Evolutionary conservation across 768 basidiomycete genomes (phyloP), one percentile per base, ranked within the genome.

Genomic region (Tubosaeta sp.): DNA sequence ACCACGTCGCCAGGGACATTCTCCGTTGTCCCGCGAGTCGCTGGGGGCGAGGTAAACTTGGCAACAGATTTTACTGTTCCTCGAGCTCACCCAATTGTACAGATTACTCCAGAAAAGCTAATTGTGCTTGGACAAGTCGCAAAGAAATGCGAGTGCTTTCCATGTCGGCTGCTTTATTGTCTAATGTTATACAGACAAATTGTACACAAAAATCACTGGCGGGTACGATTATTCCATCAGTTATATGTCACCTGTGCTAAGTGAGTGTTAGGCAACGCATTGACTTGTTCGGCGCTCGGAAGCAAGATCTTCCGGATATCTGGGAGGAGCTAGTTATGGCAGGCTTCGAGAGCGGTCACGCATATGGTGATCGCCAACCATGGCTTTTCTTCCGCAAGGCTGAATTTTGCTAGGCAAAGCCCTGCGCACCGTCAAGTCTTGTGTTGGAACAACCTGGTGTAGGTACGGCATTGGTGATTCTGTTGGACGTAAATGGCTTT

Each of bases 281-380:
- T 52, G 85, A 88, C 59, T 64, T 88, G 63, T 86, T 88, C 55
- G 87, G 87, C 4, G 86, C 86, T 2, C 73, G 73, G 51, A 85
- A 85, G 62, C 77, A 81, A 54, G 86, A 88, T 58, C 71, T 87
- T 11, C 86, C 85, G 0, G 76, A 75, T 22, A 87, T 88, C 26
- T 80, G 79, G 86, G 81, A 81, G 51, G 78, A 80, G 58, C 77
- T 87, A 6, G 72, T 78, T 50, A 66, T 70, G 5, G 84, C 83
- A 5, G 86, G 86, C 8, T 85, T 90, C 57, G 85, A 88, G 66
- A 85, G 83, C 34, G 86, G 87, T 2, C 86, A 88, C 60, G 88
- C 83, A 0, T 88, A 88, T 62, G 86, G 85, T 54, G 80, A 80
- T 59, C 34, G 13, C 38, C 29, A 17, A 37, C 6, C 25, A 25